These are phyloP conservation scores for Amanita inopinata DNA, from an alignment of 768 basidiomycete genomes.

Conservation along the genomic window DNA sequence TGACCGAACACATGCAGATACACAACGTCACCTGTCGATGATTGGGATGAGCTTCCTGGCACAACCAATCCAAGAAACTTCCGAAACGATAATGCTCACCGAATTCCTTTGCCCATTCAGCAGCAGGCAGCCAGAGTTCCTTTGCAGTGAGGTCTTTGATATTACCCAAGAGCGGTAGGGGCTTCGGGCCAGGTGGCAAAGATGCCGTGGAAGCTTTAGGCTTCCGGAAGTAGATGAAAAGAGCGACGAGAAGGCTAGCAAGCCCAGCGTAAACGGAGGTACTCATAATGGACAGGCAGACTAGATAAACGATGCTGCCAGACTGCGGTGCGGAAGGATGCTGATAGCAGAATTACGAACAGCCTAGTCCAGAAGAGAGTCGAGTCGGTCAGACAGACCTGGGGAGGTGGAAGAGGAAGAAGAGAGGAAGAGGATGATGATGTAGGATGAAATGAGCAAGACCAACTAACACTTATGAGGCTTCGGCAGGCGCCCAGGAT, in stretches of 20 bases:
- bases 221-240: conserved; percentile 34
- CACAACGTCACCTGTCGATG: conserved; percentile 47
- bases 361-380: too few species aligned
- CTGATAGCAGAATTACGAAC: not conserved
- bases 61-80: not conserved
- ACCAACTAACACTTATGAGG: too few species aligned
- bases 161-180: conserved; percentile 58
- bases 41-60: conserved; percentile 8
- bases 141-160: conserved; percentile 46
- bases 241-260: conserved; percentile 27
- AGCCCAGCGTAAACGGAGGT: conserved; percentile 23
- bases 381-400: too few species aligned
- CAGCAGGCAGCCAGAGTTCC: conserved; percentile 57
- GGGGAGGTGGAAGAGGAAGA: too few species aligned
- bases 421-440: too few species aligned
- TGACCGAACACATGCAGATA: conserved; percentile 60
- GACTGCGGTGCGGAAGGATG: not conserved
- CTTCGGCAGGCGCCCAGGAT: too few species aligned
- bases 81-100: conserved; percentile 30
- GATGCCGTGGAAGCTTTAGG: conserved; percentile 29
- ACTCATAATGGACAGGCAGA: conserved; percentile 10
- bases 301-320: not conserved
- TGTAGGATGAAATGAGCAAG: too few species aligned
- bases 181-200: conserved; percentile 60
- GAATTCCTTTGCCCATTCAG: conserved; percentile 51